Conservation (phyloP, 2,329 filamentous ascomycete genomes). For the Diaporthe citri region DNA sequence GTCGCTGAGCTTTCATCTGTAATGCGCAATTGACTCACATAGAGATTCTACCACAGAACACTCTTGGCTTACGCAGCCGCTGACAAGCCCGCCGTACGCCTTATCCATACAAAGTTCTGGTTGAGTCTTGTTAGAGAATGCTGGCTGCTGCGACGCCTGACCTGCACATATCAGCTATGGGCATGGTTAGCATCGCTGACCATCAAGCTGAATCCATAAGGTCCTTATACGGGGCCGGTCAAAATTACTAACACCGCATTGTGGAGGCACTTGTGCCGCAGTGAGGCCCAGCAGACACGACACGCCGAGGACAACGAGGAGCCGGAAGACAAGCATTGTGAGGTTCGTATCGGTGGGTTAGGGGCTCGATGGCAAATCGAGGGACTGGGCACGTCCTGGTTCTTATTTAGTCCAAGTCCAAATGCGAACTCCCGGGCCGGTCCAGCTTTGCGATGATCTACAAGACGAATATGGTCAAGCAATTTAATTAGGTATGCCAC, state of each 20-base stretch:
- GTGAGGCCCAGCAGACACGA: not conserved
- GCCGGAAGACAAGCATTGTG: not conserved
- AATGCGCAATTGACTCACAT: not conserved
- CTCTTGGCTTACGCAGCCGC: not conserved
- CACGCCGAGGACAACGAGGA: not conserved
- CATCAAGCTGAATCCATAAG: rapidly evolving
- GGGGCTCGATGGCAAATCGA: not conserved
- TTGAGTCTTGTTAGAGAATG: not conserved
- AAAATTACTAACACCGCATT: slow-evolving; percentile 2
- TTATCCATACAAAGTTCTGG: not conserved
- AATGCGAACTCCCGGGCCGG: not conserved
- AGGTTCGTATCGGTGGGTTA: not conserved
- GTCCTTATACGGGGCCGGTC: not conserved
- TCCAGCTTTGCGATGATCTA: slow-evolving; percentile 4
- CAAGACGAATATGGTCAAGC: not conserved
- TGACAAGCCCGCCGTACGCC: not conserved
- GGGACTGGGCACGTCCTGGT: not conserved
- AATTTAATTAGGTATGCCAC: not conserved
- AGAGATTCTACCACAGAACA: not conserved
- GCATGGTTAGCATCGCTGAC: not conserved
- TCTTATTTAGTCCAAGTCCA: not conserved
- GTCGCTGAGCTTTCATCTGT: not conserved
- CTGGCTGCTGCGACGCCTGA: not conserved
- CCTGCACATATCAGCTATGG: not conserved
- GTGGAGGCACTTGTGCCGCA: slow-evolving; percentile 8